Evolutionary conservation across 2,329 filamentous ascomycete genomes (phyloP), one percentile per base, ranked within the genome.

Genomic region (Phaeosphaeria sp.): DNA sequence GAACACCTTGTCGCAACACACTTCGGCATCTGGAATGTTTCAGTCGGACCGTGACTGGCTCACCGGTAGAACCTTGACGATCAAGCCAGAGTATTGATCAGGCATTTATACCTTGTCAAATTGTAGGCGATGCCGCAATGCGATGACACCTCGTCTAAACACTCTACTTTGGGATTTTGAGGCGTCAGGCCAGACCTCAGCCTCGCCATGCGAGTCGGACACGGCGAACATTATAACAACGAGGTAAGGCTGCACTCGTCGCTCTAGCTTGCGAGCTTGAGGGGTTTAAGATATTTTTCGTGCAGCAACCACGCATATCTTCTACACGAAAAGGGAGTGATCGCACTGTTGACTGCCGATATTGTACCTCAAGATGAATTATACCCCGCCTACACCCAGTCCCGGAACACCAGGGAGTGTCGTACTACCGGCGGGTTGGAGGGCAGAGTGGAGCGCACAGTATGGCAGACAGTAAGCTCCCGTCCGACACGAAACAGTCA

Each of bases 401-500:
- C 36, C 49, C 7, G 40, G 48, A 7, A 43, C 17, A 6, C 6
- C 40, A 4, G 40, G 40, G 3, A 20, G 18, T 24, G 18, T 20
- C 9, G 15, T 24, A 2, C 9, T 51, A 11, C 57, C 53, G 4
- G 13, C 1, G 25, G 53, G 53, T 1, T 60, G 57, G 57, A 60
- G 42, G 24, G 57, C 51, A 0, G 53, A 56, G 27, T 60, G 57
- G 57, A 60, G 57, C n/a, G 43, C 44, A 17, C 44, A 60, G n/a
- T 54, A 56, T 51, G 17, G 53, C n/a, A 49, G 57, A 51, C 43
- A 60, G 57, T 60, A 46, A 51, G 57, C 25, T 11, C 30, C 30
- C 13, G 7, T 18, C 6, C 6, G 11, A 27, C 11, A 17, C n/a
- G 27, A 46, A 17, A 13, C 21, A 27, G 15, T 17, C 22, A 40